phyloP scores from a whole-genome alignment of 257 asterid genomes.

The Lantana camara region DNA sequence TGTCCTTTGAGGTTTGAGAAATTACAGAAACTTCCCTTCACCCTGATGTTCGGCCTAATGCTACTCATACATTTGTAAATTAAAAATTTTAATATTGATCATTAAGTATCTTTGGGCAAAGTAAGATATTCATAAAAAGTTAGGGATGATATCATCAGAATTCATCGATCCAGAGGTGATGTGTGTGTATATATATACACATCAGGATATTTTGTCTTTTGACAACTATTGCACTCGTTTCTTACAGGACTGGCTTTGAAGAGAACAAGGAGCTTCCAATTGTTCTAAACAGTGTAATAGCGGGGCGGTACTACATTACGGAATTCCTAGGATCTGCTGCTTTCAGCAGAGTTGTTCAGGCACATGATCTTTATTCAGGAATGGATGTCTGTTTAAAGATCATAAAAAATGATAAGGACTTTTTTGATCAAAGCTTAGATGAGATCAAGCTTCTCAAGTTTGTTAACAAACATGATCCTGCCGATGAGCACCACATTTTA shows the following conservation, averaged over 20 bases:
- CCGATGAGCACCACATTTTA: conserved; percentile 73
- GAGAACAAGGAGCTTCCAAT: conserved; percentile 84
- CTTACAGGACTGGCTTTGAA: conserved; percentile 88
- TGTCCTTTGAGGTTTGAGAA: no score
- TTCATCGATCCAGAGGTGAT: no score
- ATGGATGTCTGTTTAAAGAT: conserved; percentile 89
- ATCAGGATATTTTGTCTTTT: no score
- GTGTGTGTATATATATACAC: no score
- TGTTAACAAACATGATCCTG: conserved; percentile 84
- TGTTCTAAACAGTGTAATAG: conserved; percentile 66
- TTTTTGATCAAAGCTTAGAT: conserved; percentile 88
- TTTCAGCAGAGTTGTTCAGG: conserved; percentile 90
- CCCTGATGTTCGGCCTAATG: no score
- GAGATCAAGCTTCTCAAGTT: conserved; percentile 89
- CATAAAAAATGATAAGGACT: conserved; percentile 89
- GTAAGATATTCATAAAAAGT: no score
- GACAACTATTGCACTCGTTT: conserved; percentile 33
- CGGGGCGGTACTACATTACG: conserved; percentile 66
- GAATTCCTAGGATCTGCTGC: conserved; percentile 91
- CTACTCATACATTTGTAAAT: no score
- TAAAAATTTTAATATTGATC: no score
- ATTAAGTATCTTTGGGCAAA: no score
- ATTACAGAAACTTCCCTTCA: no score
- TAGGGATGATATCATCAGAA: no score
- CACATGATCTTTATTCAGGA: conserved; percentile 72